Evolutionary conservation across 805 yeast species (phyloP).

Genomic region (Yarrowia sp.): DNA sequence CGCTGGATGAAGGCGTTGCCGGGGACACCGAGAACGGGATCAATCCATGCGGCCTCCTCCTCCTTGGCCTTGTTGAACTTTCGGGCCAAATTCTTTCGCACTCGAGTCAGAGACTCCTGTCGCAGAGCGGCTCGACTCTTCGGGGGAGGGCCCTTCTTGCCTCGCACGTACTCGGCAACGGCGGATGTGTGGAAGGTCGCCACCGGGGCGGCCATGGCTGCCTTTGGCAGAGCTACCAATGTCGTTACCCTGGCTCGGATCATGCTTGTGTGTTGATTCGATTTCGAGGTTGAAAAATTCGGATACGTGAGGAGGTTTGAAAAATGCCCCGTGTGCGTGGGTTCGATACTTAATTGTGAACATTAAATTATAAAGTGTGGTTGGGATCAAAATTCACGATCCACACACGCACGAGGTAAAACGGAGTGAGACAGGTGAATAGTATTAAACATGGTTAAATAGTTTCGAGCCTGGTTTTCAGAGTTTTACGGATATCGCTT

Average conservation of each 20-base stretch:
- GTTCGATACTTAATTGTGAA: background rate
- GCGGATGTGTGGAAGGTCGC: constrained; percentile 20
- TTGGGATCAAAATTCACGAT: background rate
- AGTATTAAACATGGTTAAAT: background rate
- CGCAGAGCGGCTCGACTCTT: background rate
- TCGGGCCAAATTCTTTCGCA: constrained; percentile 34
- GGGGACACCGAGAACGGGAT: constrained; percentile 79
- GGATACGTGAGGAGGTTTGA: background rate
- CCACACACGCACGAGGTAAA: background rate
- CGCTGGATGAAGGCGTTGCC: constrained; percentile 65
- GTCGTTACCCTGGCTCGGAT: constrained; percentile 17
- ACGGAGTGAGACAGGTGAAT: background rate
- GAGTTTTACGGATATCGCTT: no score
- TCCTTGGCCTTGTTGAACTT: constrained; percentile 31
- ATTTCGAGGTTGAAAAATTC: background rate
- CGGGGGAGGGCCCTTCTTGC: constrained; percentile 9
- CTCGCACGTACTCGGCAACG: background rate
- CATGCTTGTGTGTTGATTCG: constrained; percentile 5
- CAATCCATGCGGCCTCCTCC: constrained; percentile 45
- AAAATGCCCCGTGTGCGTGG: background rate
- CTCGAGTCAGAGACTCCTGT: constrained; percentile 26
- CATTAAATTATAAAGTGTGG: background rate
- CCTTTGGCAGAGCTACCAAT: constrained; percentile 12
- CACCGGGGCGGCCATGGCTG: background rate
- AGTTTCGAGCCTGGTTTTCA: background rate